These are phyloP conservation scores for Pseudocercospora crystallina DNA, from an alignment of 2,329 filamentous ascomycete species.

Conservation along the genomic window DNA sequence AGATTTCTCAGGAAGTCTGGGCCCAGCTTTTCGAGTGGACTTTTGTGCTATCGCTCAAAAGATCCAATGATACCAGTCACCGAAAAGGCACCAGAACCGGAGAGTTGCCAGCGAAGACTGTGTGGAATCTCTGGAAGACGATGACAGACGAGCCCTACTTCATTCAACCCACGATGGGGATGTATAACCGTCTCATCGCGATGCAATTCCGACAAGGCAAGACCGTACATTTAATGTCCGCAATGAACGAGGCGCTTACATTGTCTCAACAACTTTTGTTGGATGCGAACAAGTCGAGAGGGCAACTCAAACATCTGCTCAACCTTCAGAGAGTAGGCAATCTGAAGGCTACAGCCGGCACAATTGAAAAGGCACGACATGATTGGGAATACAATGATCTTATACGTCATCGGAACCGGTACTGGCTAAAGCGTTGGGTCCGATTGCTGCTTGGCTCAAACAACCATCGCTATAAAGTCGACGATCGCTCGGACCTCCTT, in stretches of 20 bases:
- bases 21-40: constrained; percentile 66
- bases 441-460: constrained; percentile 25
- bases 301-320: constrained; percentile 3
- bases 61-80: constrained; percentile 26
- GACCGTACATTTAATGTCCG: constrained; percentile 20
- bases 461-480: background rate
- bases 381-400: constrained; percentile 24
- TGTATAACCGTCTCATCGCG: constrained; percentile 48
- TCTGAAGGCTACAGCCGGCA: background rate
- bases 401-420: constrained; percentile 21
- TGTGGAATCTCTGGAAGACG: constrained; percentile 57
- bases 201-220: constrained; percentile 21
- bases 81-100: constrained; percentile 34
- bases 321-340: background rate
- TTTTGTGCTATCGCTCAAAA: constrained; percentile 53
- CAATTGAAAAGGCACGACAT: constrained; percentile 15
- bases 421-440: constrained; percentile 31
- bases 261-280: background rate
- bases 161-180: constrained; percentile 56
- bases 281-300: background rate
- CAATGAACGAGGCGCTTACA: constrained; percentile 26
- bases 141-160: constrained; percentile 62
- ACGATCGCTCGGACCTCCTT: constrained; percentile 3
- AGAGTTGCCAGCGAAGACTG: constrained; percentile 43
- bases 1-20: constrained; percentile 62